phyloP scores from a whole-genome alignment of 768 basidiomycete genomes.

The Termitomyces sp. region DNA sequence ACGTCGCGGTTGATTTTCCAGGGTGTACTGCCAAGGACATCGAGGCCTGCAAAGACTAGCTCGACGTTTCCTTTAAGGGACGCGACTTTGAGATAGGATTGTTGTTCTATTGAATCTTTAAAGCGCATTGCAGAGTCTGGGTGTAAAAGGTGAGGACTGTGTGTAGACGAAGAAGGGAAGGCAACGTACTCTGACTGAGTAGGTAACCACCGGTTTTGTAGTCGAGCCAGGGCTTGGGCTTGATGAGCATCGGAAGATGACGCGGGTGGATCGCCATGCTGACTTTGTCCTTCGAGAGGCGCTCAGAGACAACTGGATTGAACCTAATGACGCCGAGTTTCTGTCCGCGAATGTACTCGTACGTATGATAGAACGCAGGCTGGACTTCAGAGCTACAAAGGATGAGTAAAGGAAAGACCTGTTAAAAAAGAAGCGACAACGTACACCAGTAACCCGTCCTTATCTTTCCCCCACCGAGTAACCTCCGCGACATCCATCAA shows the following conservation, averaged over 20 bases:
- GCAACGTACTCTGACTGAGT: constrained; percentile 60
- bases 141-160: not conserved
- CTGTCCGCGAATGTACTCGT: constrained; percentile 90
- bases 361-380: constrained; percentile 86
- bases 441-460: constrained; percentile 55
- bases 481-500: constrained; percentile 85
- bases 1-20: constrained; percentile 84
- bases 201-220: constrained; percentile 81
- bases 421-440: constrained; percentile 19
- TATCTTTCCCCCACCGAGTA: constrained; percentile 51
- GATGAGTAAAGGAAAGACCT: not conserved
- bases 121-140: constrained; percentile 82
- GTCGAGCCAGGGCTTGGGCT: constrained; percentile 82
- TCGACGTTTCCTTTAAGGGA: constrained; percentile 72
- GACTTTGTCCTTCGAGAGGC: constrained; percentile 71
- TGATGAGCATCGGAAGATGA: constrained; percentile 92
- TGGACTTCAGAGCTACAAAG: constrained; percentile 64
- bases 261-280: constrained; percentile 80
- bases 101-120: constrained; percentile 86
- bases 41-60: constrained; percentile 81
- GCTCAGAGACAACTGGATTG: constrained; percentile 74
- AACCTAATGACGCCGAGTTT: constrained; percentile 90
- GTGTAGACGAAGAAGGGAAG: not conserved
- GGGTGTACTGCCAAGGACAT: constrained; percentile 84
- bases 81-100: constrained; percentile 70